Conservation (phyloP, 768 basidiomycete species). For the Hemileccinum rubropunctum region DNA sequence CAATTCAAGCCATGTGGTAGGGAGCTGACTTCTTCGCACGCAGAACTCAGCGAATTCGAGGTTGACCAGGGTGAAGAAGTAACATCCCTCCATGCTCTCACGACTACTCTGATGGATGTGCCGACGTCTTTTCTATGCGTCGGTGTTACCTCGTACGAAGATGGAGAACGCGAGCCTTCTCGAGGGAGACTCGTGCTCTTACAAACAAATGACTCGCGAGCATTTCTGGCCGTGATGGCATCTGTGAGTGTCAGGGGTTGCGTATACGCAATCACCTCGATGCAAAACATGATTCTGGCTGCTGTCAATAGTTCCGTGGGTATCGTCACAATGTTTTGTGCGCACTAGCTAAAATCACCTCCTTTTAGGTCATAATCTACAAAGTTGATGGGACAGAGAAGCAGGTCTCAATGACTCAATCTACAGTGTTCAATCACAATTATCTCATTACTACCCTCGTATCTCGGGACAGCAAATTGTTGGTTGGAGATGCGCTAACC, state of each 20-base stretch:
- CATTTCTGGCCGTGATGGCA: slow-evolving; percentile 35
- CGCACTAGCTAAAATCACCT: neutral
- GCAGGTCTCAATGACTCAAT: slow-evolving; percentile 32
- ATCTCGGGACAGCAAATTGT: slow-evolving; percentile 49
- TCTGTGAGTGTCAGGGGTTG: slow-evolving; percentile 56
- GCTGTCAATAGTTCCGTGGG: slow-evolving; percentile 77
- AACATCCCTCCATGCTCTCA: slow-evolving; percentile 44
- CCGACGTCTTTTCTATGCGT: slow-evolving; percentile 45
- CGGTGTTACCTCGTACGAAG: slow-evolving; percentile 43
- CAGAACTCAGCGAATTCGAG: slow-evolving; percentile 31
- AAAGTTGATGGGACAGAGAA: slow-evolving; percentile 37
- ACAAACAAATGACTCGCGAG: slow-evolving; percentile 24
- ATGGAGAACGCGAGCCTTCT: slow-evolving; percentile 48
- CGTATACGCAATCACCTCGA: slow-evolving; percentile 59
- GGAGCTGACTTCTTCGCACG: slow-evolving; percentile 2
- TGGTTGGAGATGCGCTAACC: slow-evolving; percentile 78
- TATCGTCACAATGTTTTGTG: slow-evolving; percentile 1
- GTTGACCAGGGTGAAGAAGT: slow-evolving; percentile 57
- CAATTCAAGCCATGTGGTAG: neutral
- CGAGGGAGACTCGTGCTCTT: slow-evolving; percentile 64
- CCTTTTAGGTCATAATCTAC: slow-evolving; percentile 46
- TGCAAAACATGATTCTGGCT: slow-evolving; percentile 55
- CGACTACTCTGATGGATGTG: slow-evolving; percentile 25
- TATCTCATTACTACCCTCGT: slow-evolving; percentile 73
- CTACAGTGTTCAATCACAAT: slow-evolving; percentile 75